Evolutionary conservation across 805 yeast species (phyloP).

Genomic region (Priceomyces castillae): DNA sequence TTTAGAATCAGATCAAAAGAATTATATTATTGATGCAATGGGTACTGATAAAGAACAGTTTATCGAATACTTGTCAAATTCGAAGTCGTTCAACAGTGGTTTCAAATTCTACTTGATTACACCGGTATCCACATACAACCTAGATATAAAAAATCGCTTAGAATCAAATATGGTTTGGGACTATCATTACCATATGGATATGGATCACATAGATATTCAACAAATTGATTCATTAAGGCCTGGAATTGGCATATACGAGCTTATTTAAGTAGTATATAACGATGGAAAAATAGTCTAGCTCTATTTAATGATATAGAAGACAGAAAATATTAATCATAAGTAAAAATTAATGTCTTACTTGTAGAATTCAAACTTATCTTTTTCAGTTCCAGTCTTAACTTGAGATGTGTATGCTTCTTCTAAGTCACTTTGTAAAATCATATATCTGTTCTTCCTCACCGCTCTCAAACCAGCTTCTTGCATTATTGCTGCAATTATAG

Average conservation of each 20-base stretch:
- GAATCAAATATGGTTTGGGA: slow-evolving; percentile 22
- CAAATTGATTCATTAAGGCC: slow-evolving; percentile 51
- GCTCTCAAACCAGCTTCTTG: slow-evolving; percentile 99
- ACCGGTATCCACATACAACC: slow-evolving; percentile 37
- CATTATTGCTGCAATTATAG: slow-evolving; percentile 97
- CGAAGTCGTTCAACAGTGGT: neutral
- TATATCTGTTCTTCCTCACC: slow-evolving; percentile 95
- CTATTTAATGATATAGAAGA: neutral
- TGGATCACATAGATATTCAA: slow-evolving; percentile 68
- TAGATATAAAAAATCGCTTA: slow-evolving; percentile 10
- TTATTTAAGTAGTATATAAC: slow-evolving; percentile 13
- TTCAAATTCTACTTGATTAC: slow-evolving; percentile 26
- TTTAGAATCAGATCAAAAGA: neutral
- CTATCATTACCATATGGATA: slow-evolving; percentile 54
- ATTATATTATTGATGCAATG: slow-evolving; percentile 44
- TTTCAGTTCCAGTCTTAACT: slow-evolving; percentile 93
- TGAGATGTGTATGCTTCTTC: slow-evolving; percentile 98
- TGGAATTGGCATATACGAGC: slow-evolving; percentile 59
- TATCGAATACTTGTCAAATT: slow-evolving; percentile 2
- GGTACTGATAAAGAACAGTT: slow-evolving; percentile 37
- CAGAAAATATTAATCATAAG: too few relatives aligned
- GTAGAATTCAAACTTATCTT: slow-evolving; percentile 96
- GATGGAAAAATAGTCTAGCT: slow-evolving; percentile 1
- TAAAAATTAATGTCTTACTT: slow-evolving; percentile 45
- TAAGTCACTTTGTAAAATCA: slow-evolving; percentile 90